These are phyloP conservation scores for Mortierella sp. DNA, from an alignment of 371 early-diverging fungal species.

Conservation along the genomic window DNA sequence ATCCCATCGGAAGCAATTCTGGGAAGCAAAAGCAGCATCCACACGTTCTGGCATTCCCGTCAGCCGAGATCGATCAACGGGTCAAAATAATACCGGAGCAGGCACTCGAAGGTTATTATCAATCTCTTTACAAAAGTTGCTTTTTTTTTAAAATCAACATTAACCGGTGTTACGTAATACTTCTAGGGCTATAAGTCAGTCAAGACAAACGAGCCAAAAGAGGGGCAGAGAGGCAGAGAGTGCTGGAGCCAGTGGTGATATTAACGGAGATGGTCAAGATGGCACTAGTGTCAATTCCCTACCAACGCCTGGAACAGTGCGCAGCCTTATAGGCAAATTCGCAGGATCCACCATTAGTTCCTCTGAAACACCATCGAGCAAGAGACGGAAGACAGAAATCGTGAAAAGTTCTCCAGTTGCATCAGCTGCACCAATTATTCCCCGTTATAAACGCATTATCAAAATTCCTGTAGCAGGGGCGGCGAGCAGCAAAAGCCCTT, in stretches of 20 bases:
- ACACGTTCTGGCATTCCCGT: conserved; percentile 26
- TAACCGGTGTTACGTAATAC: neutral
- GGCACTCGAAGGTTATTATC: neutral
- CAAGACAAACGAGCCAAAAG: conserved; percentile 15
- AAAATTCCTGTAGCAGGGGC: conserved; percentile 35
- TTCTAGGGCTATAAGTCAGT: neutral
- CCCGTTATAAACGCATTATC: conserved; percentile 32
- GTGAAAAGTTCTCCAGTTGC: conserved; percentile 21
- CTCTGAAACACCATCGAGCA: conserved; percentile 29
- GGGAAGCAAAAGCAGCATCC: conserved; percentile 37
- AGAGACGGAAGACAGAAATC: conserved; percentile 21
- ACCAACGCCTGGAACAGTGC: conserved; percentile 45
- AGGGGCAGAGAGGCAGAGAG: conserved; percentile 18
- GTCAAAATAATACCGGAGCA: neutral
- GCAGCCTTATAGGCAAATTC: conserved; percentile 39
- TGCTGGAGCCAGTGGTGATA: conserved; percentile 9
- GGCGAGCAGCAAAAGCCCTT: neutral
- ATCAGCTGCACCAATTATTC: conserved; percentile 10
- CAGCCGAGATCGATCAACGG: conserved; percentile 18
- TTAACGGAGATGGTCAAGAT: conserved; percentile 13
- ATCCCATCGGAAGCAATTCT: conserved; percentile 36
- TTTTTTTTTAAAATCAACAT: neutral
- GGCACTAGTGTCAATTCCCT: conserved; percentile 1
- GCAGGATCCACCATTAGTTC: conserved; percentile 39
- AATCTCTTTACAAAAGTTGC: neutral